phyloP scores from a whole-genome alignment of 106 monocot genomes.

The Iris macrosiphon region DNA sequence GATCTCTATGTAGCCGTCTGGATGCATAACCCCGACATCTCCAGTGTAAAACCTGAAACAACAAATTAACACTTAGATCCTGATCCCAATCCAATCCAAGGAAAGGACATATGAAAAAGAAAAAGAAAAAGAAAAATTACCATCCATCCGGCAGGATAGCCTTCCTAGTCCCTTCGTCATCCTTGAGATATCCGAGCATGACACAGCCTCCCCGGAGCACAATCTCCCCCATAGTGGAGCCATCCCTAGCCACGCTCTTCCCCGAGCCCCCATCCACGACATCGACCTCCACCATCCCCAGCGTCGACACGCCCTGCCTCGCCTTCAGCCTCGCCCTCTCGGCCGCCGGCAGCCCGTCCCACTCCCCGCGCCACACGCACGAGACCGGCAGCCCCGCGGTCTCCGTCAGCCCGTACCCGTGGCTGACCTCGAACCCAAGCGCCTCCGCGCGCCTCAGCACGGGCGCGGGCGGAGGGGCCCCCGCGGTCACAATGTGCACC shows the following conservation, averaged over 20 bases:
- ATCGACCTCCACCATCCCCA: conserved; percentile 22
- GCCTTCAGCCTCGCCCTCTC: conserved; percentile 54
- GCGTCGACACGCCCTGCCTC: conserved; percentile 43
- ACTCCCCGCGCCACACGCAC: conserved; percentile 67
- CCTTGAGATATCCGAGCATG: conserved; percentile 73
- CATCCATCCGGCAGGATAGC: conserved; percentile 31
- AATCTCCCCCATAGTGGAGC: conserved; percentile 46
- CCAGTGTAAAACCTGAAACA: conserved; percentile 86
- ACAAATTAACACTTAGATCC: no score
- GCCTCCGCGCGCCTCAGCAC: conserved; percentile 31
- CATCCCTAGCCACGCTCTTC: conserved; percentile 38
- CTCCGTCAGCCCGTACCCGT: conserved; percentile 48
- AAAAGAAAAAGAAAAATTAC: neutral
- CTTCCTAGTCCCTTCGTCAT: conserved; percentile 36
- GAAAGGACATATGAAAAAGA: no score
- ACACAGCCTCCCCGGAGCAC: conserved; percentile 58
- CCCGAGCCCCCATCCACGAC: conserved; percentile 36
- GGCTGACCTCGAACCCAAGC: conserved; percentile 30
- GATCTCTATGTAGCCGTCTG: conserved; percentile 58
- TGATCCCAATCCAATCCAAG: no score
- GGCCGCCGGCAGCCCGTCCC: conserved; percentile 44
- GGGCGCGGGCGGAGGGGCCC: conserved; percentile 31
- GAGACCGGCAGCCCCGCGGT: conserved; percentile 41
- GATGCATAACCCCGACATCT: conserved; percentile 69
- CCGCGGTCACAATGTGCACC: conserved; percentile 28